Percentiles rank a stretch among this genome's conserved stretches.
Conservation (phyloP, 768 basidiomycete genomes). For the Chiua virens region DNA sequence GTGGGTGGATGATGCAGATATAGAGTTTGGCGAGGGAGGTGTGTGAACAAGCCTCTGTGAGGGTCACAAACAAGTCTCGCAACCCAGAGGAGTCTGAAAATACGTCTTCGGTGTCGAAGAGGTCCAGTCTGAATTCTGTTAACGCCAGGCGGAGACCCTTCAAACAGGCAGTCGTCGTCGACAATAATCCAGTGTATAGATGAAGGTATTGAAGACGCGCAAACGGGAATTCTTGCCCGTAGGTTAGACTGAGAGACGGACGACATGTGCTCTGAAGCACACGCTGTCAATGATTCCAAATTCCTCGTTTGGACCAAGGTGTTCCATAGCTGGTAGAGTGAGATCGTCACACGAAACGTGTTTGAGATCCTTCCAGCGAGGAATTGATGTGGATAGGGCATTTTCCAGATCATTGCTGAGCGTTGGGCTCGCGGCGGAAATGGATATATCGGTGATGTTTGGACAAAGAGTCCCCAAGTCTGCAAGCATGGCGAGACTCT, state of each 20-base stretch:
- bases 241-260: constrained; percentile 7
- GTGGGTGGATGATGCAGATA: constrained; percentile 16
- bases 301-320: constrained; percentile 13
- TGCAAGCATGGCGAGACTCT: constrained; percentile 15
- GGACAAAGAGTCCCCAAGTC: constrained; percentile 16
- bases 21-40: constrained; percentile 7
- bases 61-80: constrained; percentile 10
- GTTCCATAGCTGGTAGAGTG: constrained; percentile 13
- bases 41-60: constrained; percentile 14
- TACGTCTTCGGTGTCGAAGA: constrained; percentile 19
- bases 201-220: constrained; percentile 17
- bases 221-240: neutral
- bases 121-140: constrained; percentile 20
- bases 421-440: constrained; percentile 8
- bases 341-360: constrained; percentile 24
- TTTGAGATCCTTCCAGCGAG: constrained; percentile 19
- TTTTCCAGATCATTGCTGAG: constrained; percentile 6
- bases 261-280: constrained; percentile 9
- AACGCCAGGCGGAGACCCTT: constrained; percentile 7
- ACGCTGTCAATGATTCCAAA: constrained; percentile 16
- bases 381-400: constrained; percentile 19
- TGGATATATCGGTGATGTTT: constrained; percentile 17
- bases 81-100: constrained; percentile 4
- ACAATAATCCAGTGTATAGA: constrained; percentile 16
- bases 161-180: constrained; percentile 9